Evolutionary conservation across 495 filamentous ascomycete species (phyloP), one percentile per base, ranked within the genome.

Genomic region (Bacidia gigantensis): DNA sequence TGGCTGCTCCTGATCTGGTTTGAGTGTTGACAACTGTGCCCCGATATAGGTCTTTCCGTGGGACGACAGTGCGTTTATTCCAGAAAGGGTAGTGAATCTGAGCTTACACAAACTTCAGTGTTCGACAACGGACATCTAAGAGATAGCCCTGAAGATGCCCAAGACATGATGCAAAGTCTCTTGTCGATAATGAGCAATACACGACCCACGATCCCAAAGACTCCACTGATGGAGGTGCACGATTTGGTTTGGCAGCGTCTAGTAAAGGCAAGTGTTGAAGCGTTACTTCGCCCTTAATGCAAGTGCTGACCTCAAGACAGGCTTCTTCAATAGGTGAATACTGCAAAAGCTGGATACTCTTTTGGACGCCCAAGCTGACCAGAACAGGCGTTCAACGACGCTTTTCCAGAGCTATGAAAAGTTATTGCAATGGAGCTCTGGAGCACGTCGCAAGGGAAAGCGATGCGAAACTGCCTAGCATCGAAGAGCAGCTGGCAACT

Each of bases 41-140:
- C 29, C 14, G 5, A 3, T 3, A 21, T 49, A 64, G 62, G 57
- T 64, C 11, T 64, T 64, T 44, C 56, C 56, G 23, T 64, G 58
- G 38, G 62, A 64, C 53, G 62, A 64, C 50, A 46, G 60, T 62
- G 52, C 11, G 46, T 42, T 38, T 46, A 50, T 9, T 7, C 14
- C 17, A 11, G 26, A 24, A 14, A 12, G 32, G 46, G 12, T 40
- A 29, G 12, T 26, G 14, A 11, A 11, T 35, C 12, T 12, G 53
- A 23, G 3, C 44, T 47, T 17, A 47, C n/a, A 0, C 2, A 26
- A 10, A 14, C 14, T 17, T 1, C 26, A 67, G 65, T 60, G 49
- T 67, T 67, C 50, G 65, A 67, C 49, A 60, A 60, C 44, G 62
- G 64, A 9, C 26, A 51, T 12, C 50, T 66, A 2, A 59, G 56